Conservation (phyloP, 306 rosid species). For the Cucumis cinereus region DNA sequence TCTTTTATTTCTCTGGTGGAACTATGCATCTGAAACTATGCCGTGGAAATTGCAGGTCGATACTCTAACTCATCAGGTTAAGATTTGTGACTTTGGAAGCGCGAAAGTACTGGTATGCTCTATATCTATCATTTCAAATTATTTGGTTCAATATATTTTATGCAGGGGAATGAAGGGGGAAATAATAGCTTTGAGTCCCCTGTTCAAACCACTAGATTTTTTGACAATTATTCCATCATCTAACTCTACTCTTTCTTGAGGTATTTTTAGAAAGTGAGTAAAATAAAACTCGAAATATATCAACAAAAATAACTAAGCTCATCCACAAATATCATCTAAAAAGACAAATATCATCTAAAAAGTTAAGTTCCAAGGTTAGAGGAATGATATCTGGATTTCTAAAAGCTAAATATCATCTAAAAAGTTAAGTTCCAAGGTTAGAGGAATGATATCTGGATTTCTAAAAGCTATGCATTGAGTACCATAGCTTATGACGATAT, state of each 20-base stretch:
- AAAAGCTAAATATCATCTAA: too few species aligned
- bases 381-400: background rate
- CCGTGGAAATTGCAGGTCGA: conserved; percentile 43
- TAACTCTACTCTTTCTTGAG: background rate
- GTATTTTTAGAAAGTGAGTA: background rate
- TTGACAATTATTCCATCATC: background rate
- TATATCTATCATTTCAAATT: background rate
- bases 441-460: background rate
- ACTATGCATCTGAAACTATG: conserved; percentile 7
- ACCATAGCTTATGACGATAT: background rate
- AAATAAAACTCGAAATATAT: background rate
- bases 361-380: background rate
- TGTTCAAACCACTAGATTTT: background rate
- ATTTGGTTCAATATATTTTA: background rate
- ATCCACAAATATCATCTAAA: background rate
- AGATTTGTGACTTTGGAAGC: conserved; percentile 94
- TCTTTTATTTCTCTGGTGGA: conserved; percentile 1
- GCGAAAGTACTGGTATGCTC: conserved; percentile 82
- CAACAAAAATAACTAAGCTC: background rate
- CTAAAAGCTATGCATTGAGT: background rate
- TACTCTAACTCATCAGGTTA: conserved; percentile 85
- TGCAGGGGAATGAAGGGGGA: background rate
- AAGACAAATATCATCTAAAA: background rate
- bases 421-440: background rate
- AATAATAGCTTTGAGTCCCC: background rate